These are phyloP conservation scores for Pseudopyrenochaeta lycopersici DNA, from an alignment of 2,329 filamentous ascomycete species.

Conservation along the genomic window DNA sequence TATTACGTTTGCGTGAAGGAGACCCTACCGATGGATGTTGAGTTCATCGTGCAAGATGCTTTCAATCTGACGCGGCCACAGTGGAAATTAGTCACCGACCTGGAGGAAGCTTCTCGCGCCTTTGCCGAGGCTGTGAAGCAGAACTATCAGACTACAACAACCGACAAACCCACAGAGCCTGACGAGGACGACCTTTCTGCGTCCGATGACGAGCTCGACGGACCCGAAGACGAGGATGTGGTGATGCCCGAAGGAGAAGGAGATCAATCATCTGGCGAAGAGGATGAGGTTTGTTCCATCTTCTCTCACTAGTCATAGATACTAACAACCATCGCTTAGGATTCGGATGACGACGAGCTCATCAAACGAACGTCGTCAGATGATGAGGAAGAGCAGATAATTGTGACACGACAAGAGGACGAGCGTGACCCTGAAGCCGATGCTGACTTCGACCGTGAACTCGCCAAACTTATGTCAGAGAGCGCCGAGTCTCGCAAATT, in stretches of 20 bases:
- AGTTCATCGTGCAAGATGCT: slow-evolving; percentile 94
- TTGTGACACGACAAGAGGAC: slow-evolving; percentile 91
- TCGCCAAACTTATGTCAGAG: slow-evolving; percentile 98
- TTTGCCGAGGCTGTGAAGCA: slow-evolving; percentile 90
- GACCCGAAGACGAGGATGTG: slow-evolving; percentile 56
- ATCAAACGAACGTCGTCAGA: slow-evolving; percentile 67
- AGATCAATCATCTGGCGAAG: slow-evolving; percentile 60
- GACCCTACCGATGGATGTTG: slow-evolving; percentile 91
- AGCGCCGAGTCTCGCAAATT: slow-evolving; percentile 96
- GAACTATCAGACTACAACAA: slow-evolving; percentile 82
- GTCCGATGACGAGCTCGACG: slow-evolving; percentile 76
- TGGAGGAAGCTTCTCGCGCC: slow-evolving; percentile 82
- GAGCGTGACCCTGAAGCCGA: slow-evolving; percentile 92
- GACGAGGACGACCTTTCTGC: slow-evolving; percentile 77
- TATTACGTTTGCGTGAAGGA: slow-evolving; percentile 96
- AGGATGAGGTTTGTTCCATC: slow-evolving; percentile 57
- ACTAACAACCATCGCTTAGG: slow-evolving; percentile 39
- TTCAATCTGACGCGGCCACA: slow-evolving; percentile 86
- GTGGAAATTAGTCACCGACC: slow-evolving; percentile 84
- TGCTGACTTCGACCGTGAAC: slow-evolving; percentile 96
- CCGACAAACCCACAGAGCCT: slow-evolving; percentile 73
- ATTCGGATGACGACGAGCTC: slow-evolving; percentile 56
- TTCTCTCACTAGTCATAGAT: background rate
- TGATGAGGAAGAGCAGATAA: slow-evolving; percentile 84
- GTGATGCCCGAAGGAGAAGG: slow-evolving; percentile 63